Percentiles rank a stretch among this genome's conserved stretches.
phyloP scores from a whole-genome alignment of 2,329 filamentous ascomycete species.

The Zymoseptoria brevis region DNA sequence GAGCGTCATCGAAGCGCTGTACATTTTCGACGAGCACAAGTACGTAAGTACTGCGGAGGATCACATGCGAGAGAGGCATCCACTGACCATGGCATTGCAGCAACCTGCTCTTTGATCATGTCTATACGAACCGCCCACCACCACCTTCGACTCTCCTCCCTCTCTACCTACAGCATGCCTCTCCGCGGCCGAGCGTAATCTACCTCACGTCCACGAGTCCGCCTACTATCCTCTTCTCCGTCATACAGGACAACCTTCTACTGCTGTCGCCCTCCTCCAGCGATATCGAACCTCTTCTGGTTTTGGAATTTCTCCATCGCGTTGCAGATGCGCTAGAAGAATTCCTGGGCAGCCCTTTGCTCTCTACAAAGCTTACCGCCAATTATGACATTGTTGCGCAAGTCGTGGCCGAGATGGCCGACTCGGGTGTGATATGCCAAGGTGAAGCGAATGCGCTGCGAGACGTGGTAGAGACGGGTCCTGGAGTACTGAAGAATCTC shows the following conservation, averaged over 20 bases:
- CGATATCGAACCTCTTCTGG: constrained; percentile 81
- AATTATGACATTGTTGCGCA: constrained; percentile 93
- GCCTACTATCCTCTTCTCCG: constrained; percentile 79
- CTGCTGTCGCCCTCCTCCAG: constrained; percentile 77
- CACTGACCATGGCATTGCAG: constrained; percentile 39
- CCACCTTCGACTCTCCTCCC: constrained; percentile 69
- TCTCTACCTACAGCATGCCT: constrained; percentile 74
- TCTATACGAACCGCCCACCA: constrained; percentile 75
- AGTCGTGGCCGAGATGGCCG: constrained; percentile 90
- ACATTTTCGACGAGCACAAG: constrained; percentile 96
- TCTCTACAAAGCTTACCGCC: constrained; percentile 77
- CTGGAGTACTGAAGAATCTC: constrained; percentile 81
- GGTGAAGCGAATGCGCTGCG: constrained; percentile 89
- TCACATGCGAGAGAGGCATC: constrained; percentile 6
- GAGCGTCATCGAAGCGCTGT: constrained; percentile 83
- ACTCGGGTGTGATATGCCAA: constrained; percentile 78
- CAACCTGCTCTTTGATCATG: constrained; percentile 77
- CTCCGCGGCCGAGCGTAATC: constrained; percentile 75
- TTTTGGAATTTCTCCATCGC: constrained; percentile 90
- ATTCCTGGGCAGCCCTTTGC: constrained; percentile 79
- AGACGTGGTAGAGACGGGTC: constrained; percentile 77
- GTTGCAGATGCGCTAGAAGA: constrained; percentile 89
- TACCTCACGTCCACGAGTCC: constrained; percentile 77
- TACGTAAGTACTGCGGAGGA: constrained; percentile 39
- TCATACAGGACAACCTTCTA: constrained; percentile 78